These are phyloP conservation scores for Thermomyces lanuginosus DNA, from an alignment of 2,329 filamentous ascomycete genomes.

Conservation along the genomic window DNA sequence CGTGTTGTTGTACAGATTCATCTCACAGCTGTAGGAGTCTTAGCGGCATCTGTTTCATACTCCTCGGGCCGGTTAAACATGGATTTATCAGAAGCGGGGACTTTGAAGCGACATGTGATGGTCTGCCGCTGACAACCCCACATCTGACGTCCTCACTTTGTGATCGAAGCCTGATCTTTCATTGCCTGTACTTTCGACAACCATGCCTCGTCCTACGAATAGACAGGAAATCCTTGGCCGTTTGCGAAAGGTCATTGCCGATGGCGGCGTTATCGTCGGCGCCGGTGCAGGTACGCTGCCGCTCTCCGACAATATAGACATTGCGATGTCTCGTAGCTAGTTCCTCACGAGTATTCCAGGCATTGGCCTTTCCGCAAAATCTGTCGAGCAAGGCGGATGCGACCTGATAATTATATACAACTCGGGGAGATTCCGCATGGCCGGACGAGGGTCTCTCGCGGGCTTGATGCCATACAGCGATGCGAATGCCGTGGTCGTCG, in stretches of 20 bases:
- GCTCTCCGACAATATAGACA: neutral
- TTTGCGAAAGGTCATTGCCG: slow-evolving; percentile 38
- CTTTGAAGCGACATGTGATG: no score
- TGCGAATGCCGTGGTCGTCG: slow-evolving; percentile 52
- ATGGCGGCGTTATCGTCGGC: slow-evolving; percentile 47
- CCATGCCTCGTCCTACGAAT: slow-evolving; percentile 44
- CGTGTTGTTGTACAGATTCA: no score
- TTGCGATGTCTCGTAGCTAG: neutral
- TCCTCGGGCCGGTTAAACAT: no score
- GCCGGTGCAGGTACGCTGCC: slow-evolving; percentile 41
- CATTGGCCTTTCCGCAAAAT: slow-evolving; percentile 55
- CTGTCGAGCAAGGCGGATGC: slow-evolving; percentile 49
- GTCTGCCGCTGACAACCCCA: no score
- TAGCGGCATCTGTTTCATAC: no score
- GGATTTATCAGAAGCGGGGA: no score
- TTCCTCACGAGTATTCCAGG: slow-evolving; percentile 22
- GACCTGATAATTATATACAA: slow-evolving; percentile 61
- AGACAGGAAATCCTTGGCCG: slow-evolving; percentile 39
- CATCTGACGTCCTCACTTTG: no score
- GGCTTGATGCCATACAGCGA: slow-evolving; percentile 57
- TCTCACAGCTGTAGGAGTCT: no score
- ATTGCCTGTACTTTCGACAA: no score
- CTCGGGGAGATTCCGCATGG: slow-evolving; percentile 57
- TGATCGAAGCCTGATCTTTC: no score
- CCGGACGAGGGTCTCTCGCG: slow-evolving; percentile 50